Evolutionary conservation across 192 early-diverging fungal species (phyloP).

Genomic region (Coemansia aciculifera): DNA sequence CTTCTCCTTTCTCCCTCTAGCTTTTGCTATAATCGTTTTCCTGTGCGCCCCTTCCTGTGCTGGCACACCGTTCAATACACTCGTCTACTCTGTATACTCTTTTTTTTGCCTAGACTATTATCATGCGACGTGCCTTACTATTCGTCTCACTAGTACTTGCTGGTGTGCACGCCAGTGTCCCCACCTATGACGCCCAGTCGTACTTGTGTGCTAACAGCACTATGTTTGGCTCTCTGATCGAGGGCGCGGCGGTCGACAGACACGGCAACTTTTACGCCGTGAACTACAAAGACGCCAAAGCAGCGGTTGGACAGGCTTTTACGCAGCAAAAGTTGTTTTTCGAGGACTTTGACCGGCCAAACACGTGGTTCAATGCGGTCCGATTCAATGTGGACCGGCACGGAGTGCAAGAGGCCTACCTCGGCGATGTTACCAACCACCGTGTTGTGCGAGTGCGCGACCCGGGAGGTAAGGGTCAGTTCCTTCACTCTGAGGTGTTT

Average conservation of each 20-base stretch:
- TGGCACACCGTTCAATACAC: not conserved
- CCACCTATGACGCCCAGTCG: constrained; percentile 20
- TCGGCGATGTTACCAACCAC: constrained; percentile 46
- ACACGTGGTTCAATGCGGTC: constrained; percentile 55
- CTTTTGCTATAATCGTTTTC: not conserved
- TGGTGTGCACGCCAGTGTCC: constrained; percentile 2
- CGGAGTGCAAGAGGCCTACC: constrained; percentile 36
- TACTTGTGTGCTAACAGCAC: constrained; percentile 29
- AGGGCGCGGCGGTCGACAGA: constrained; percentile 58
- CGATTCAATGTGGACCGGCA: constrained; percentile 38
- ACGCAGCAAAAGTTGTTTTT: constrained; percentile 28
- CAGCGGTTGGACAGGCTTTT: constrained; percentile 14
- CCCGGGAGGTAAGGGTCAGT: constrained; percentile 6
- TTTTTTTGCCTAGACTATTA: not conserved
- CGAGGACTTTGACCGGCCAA: constrained; percentile 12
- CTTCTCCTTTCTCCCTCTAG: not conserved
- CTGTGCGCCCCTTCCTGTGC: not conserved
- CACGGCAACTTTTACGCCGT: constrained; percentile 56
- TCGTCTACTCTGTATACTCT: not conserved
- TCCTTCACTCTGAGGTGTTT: constrained; percentile 21
- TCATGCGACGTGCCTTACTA: not conserved
- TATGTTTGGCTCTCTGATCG: constrained; percentile 55
- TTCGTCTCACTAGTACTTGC: not conserved
- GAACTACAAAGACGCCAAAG: constrained; percentile 33
- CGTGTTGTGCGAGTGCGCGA: constrained; percentile 44